Percentiles rank a stretch among this genome's conserved stretches.
These are phyloP conservation scores for Massarina eburnea DNA, from an alignment of 2,329 filamentous ascomycete species.

Conservation along the genomic window DNA sequence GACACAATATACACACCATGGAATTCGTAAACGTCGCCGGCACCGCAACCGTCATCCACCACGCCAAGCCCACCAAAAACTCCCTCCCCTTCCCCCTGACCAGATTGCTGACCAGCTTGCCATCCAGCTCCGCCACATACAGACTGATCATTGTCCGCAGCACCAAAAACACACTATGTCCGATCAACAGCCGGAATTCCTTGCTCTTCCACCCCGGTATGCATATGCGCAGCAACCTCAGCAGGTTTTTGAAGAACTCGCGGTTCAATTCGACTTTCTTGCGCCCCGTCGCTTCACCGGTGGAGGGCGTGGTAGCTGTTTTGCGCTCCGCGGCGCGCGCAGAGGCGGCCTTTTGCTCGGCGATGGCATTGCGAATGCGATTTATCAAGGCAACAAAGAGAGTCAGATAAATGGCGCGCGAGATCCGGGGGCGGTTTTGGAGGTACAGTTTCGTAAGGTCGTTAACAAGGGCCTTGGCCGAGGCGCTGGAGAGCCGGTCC, in stretches of 20 bases:
- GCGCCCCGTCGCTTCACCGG: slow-evolving; percentile 47
- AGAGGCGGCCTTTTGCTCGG: slow-evolving; percentile 87
- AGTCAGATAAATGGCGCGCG: slow-evolving; percentile 45
- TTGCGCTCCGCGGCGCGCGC: slow-evolving; percentile 61
- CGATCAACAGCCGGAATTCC: slow-evolving; percentile 81
- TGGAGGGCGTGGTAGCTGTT: slow-evolving; percentile 38
- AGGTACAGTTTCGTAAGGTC: slow-evolving; percentile 44
- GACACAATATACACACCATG: slow-evolving; percentile 67
- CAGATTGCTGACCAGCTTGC: slow-evolving; percentile 85
- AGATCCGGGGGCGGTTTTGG: slow-evolving; percentile 44
- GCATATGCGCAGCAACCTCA: slow-evolving; percentile 79
- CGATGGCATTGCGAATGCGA: slow-evolving; percentile 86
- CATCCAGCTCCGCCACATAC: slow-evolving; percentile 95
- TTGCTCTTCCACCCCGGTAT: slow-evolving; percentile 89
- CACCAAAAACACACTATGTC: slow-evolving; percentile 91
- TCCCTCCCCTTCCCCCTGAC: slow-evolving; percentile 90
- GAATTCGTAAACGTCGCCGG: slow-evolving; percentile 98
- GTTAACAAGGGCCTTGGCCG: slow-evolving; percentile 39
- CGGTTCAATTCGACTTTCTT: slow-evolving; percentile 92
- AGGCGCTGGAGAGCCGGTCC: slow-evolving; percentile 30
- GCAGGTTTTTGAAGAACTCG: slow-evolving; percentile 77
- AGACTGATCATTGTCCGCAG: slow-evolving; percentile 88
- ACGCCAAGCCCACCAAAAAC: slow-evolving; percentile 83
- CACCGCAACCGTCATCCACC: slow-evolving; percentile 98
- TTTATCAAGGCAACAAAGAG: slow-evolving; percentile 56